Evolutionary conservation across 2,329 filamentous ascomycete genomes (phyloP), one percentile per base, ranked within the genome.

Genomic region (Fusarium sp.): DNA sequence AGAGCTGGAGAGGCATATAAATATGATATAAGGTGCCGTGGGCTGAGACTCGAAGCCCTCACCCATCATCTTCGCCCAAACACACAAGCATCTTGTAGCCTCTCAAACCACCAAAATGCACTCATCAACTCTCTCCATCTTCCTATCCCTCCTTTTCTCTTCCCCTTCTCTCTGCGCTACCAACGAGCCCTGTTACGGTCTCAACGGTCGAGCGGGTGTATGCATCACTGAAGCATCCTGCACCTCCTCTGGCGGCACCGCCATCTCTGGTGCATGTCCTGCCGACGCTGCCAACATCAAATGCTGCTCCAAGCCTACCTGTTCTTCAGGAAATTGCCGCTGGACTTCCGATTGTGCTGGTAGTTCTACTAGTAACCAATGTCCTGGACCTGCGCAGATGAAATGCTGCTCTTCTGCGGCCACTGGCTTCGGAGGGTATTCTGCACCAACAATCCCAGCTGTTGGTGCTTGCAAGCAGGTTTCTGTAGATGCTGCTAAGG

Each of bases 281-380:
- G 69, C 75, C 23, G 81, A 83, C 64, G 66, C 79, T 3, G 71
- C 73, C 60, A 72, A 80, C 74, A 75, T 85, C 55, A 80, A 80
- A 62, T 85, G 83, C 78, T 85, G 83, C 76, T 80, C 78, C 71
- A 84, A 84, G 67, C 64, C 81, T 6, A 55, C 65, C 4, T 85
- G 83, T 68, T 74, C 62, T 37, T 60, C 52, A 7, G 81, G 81
- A 46, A 81, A 81, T 73, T 83, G 82, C 63, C 78, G 79, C 62
- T 84, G 79, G 80, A 58, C 67, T 3, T 80, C 77, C 33, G 80
- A 83, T 74, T 84, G 82, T 62, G 77, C 66, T 27, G 81, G 80
- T 48, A 74, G 67, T 27, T 69, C 71, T 15, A 61, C 60, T 20
- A 57, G 77, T 2, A 77, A 78, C 40, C 77, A 78, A 48, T 84